phyloP scores from a whole-genome alignment of 2,329 filamentous ascomycete genomes.

The Pseudocercospora fijiensis region DNA sequence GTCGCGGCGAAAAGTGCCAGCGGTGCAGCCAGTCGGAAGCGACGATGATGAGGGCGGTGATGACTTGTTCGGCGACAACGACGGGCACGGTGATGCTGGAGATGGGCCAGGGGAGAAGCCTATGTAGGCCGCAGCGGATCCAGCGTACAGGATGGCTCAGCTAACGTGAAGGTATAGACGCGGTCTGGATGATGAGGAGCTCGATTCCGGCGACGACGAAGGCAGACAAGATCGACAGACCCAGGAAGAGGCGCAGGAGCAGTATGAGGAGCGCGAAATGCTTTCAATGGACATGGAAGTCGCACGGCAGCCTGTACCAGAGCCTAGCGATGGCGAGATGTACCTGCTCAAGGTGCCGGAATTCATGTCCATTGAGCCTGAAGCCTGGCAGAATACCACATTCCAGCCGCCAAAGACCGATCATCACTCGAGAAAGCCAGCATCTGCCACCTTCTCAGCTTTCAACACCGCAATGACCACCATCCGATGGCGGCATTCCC shows the following conservation, averaged over 20 bases:
- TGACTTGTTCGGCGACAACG: constrained; percentile 50
- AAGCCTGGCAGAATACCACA: constrained; percentile 63
- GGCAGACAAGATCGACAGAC: constrained; percentile 61
- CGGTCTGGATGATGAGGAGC: constrained; percentile 60
- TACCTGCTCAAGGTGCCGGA: constrained; percentile 69
- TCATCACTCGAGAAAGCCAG: constrained; percentile 50
- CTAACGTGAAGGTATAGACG: constrained; percentile 20
- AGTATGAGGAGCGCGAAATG: constrained; percentile 45
- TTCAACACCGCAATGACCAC: constrained; percentile 66
- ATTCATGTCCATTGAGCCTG: constrained; percentile 69
- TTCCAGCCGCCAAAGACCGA: constrained; percentile 65
- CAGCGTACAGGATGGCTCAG: background rate
- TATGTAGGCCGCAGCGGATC: constrained; percentile 26
- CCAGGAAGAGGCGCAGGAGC: constrained; percentile 50
- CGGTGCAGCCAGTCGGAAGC: constrained; percentile 30
- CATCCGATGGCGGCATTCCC: constrained; percentile 67
- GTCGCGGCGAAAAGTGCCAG: constrained; percentile 21
- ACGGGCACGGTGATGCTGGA: constrained; percentile 35
- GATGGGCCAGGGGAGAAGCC: constrained; percentile 21
- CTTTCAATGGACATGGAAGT: constrained; percentile 63
- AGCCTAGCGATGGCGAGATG: constrained; percentile 69
- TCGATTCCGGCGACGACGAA: constrained; percentile 63
- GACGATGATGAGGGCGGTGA: constrained; percentile 41
- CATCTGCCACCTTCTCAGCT: constrained; percentile 55
- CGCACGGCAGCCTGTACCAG: constrained; percentile 68